Evolutionary conservation across 306 rosid genomes (phyloP).

Genomic region (Glycine tomentella): DNA sequence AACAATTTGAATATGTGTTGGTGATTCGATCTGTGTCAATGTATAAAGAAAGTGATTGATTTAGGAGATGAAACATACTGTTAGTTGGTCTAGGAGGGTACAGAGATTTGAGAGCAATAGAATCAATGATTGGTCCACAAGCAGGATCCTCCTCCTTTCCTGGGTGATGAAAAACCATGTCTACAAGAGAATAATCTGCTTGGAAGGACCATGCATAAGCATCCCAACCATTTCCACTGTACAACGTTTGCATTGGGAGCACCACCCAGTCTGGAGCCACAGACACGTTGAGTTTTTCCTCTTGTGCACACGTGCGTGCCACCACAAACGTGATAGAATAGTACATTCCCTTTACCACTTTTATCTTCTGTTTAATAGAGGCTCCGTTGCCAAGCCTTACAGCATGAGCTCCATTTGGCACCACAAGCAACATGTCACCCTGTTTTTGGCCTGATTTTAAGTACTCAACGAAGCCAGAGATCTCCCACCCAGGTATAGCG

Average conservation of each 20-base stretch:
- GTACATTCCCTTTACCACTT: constrained; percentile 63
- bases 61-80: constrained; percentile 49
- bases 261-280: constrained; percentile 77
- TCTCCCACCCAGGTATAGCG: constrained; percentile 75
- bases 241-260: constrained; percentile 77
- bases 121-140: constrained; percentile 81
- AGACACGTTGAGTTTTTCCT: constrained; percentile 69
- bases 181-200: constrained; percentile 51
- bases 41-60: neutral
- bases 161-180: constrained; percentile 67
- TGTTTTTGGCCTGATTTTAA: constrained; percentile 46
- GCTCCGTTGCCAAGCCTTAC: constrained; percentile 85
- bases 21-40: neutral
- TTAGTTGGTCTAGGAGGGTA: constrained; percentile 64
- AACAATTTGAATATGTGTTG: neutral
- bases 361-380: constrained; percentile 68
- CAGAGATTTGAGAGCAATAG: constrained; percentile 61
- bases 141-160: constrained; percentile 78
- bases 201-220: constrained; percentile 84
- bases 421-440: constrained; percentile 84
- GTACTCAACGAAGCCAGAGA: constrained; percentile 78
- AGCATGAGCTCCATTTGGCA: constrained; percentile 79
- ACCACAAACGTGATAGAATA: constrained; percentile 77
- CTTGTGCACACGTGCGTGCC: constrained; percentile 45
- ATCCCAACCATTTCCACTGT: constrained; percentile 85